These are phyloP conservation scores for Rhizopogon vulgaris DNA, from an alignment of 768 basidiomycete species.

Conservation along the genomic window DNA sequence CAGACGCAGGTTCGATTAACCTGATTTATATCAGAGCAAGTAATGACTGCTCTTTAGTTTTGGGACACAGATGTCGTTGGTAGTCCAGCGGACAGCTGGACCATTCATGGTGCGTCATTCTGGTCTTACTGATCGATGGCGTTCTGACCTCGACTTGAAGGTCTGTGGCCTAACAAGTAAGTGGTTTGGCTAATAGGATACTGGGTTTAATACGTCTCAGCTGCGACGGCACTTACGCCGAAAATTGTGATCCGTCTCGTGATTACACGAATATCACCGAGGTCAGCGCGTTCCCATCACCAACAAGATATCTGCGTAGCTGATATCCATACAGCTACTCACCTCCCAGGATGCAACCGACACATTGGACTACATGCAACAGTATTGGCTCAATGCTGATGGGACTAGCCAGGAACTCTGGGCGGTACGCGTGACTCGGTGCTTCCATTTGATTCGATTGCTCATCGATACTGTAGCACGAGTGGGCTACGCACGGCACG, in stretches of 20 bases:
- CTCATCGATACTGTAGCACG: conserved; percentile 40
- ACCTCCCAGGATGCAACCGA: conserved; percentile 49
- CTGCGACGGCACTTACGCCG: conserved; percentile 41
- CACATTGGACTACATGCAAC: conserved; percentile 54
- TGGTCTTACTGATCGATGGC: neutral
- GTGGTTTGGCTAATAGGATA: conserved; percentile 9
- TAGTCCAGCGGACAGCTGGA: conserved; percentile 66
- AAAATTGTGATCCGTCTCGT: conserved; percentile 36
- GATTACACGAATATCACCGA: conserved; percentile 37
- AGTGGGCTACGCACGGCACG: conserved; percentile 67
- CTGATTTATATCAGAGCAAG: neutral
- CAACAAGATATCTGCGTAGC: neutral
- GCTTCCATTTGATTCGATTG: neutral
- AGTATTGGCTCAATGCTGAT: conserved; percentile 57
- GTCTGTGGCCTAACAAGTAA: conserved; percentile 64
- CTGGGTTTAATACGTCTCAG: conserved; percentile 25
- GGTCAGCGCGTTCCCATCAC: conserved; percentile 20
- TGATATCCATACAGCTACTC: conserved; percentile 39
- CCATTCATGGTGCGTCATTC: conserved; percentile 56
- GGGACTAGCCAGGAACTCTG: conserved; percentile 61
- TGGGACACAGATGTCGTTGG: conserved; percentile 65
- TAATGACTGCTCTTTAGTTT: conserved; percentile 35
- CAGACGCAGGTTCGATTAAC: conserved; percentile 41
- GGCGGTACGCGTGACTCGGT: conserved; percentile 40
- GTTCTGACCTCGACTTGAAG: conserved; percentile 23